These are phyloP conservation scores for Paecilomyces fulvus DNA, from an alignment of 2,329 filamentous ascomycete genomes.

Conservation along the genomic window DNA sequence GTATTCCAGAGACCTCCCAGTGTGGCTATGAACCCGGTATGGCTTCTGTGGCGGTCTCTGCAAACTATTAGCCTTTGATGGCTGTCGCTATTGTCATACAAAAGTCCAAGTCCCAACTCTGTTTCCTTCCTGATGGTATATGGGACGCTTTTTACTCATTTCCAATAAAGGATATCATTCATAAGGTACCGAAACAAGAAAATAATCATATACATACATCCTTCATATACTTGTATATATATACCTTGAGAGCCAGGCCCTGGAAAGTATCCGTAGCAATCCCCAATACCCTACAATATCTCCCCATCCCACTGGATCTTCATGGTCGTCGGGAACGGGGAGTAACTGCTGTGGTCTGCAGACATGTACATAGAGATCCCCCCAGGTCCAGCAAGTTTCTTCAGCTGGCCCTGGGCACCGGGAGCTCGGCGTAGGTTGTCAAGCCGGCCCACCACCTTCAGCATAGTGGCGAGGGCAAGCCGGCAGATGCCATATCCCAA, in stretches of 20 bases:
- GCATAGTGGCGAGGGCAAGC: slow-evolving; percentile 29
- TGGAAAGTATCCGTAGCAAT: slow-evolving; percentile 12
- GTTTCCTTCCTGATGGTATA: too few species aligned
- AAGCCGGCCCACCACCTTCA: slow-evolving; percentile 32
- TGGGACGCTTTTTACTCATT: too few species aligned
- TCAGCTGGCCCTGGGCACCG: slow-evolving; percentile 32
- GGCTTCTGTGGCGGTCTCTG: too few species aligned
- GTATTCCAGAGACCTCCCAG: too few species aligned
- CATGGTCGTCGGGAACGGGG: slow-evolving; percentile 37
- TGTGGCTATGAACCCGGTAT: too few species aligned
- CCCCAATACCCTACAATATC: neutral
- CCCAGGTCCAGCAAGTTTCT: slow-evolving; percentile 29
- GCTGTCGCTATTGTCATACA: too few species aligned
- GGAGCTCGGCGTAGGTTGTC: slow-evolving; percentile 35
- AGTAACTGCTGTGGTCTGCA: slow-evolving; percentile 34
- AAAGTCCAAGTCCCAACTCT: too few species aligned
- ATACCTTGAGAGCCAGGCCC: neutral
- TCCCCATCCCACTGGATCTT: slow-evolving; percentile 37
- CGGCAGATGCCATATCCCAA: slow-evolving; percentile 41
- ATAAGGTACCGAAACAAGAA: neutral
- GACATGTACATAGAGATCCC: slow-evolving; percentile 38
- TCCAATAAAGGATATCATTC: too few species aligned
- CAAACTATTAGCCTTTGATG: too few species aligned
- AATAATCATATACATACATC: neutral
- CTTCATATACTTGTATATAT: neutral